phyloP scores from a whole-genome alignment of 83 land plant species.

The Diphasiastrum complanatum region DNA sequence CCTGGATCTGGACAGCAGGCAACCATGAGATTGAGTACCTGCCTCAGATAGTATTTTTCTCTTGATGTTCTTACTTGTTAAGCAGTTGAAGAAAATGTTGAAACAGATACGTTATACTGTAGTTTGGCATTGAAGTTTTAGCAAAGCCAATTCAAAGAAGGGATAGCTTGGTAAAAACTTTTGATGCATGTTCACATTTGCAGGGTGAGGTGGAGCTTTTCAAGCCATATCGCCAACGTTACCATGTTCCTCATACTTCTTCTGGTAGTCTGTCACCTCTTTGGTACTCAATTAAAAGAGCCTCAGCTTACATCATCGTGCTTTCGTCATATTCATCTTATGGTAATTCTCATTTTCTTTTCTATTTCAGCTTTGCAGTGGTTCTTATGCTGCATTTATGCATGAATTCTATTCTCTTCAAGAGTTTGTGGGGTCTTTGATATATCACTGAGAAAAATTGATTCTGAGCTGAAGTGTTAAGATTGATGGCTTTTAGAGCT shows the following conservation, averaged over 20 bases:
- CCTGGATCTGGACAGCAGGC: slow-evolving; percentile 29
- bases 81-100: too few species aligned
- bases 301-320: slow-evolving; percentile 48
- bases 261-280: slow-evolving; percentile 32
- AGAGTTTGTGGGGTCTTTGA: background rate
- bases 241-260: slow-evolving; percentile 24
- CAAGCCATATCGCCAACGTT: slow-evolving; percentile 31
- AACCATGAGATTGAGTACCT: slow-evolving; percentile 19
- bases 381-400: background rate
- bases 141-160: background rate
- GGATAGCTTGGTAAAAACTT: background rate
- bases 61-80: background rate
- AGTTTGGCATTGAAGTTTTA: background rate
- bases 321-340: slow-evolving; percentile 56
- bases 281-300: slow-evolving; percentile 49
- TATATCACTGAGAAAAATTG: slow-evolving; percentile 13
- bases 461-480: too few species aligned
- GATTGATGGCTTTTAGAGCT: too few species aligned
- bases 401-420: slow-evolving; percentile 1
- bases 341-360: slow-evolving; percentile 4
- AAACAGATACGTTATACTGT: slow-evolving; percentile 3
- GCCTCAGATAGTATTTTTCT: slow-evolving; percentile 19
- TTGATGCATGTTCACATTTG: background rate
- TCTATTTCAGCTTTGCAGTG: background rate
- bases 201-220: slow-evolving; percentile 39